Evolutionary conservation across 2,329 filamentous ascomycete species (phyloP), one percentile per base, ranked within the genome.

Genomic region (Rugonectria rugulosa): DNA sequence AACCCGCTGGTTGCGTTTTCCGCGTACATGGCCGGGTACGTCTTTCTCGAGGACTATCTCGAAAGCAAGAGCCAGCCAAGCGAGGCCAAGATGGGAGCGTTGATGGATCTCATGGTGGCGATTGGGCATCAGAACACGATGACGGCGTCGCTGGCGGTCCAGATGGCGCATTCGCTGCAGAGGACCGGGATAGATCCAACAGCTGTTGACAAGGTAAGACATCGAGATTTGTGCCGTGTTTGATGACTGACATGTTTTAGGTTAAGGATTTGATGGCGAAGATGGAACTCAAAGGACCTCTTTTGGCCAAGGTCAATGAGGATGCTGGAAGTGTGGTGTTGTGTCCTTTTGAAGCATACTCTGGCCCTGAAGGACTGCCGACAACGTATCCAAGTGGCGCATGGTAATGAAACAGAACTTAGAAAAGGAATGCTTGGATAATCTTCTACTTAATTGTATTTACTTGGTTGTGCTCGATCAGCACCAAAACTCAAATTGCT

Each of bases 1-100:
- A 90, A 89, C 58, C 87, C 88, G 0, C 88, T 90, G 69, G 81
- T 89, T 61, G 83, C 85, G 0, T 91, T 90, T 71, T 88, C 87
- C 60, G 77, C 90, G 6, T 91, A 90, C 65, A 87, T 90, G 43
- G 85, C 88, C 8, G 85, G 87, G 11, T 80, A 86, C 21, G 88
- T 91, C 0, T 90, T 91, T 59, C 79, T 91, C 2, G 87, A 90
- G 60, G 89, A 90, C 63, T 78, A 89, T 14, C 85, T 86, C 61
- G 84, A 81, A 32, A 81, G 84, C 1, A 79, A 85, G n/a, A 86
- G 89, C 2, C 36, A 24, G 0, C 32, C 43, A 9, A 69, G 65
- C 10, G 63, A 75, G 56, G 81, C 85, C 3, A 88, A 86, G 3
- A 75, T 91, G 24, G 81, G 87, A 59, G 90, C 90, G 59, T 75